These are phyloP conservation scores for Phytophthora brassicae DNA, from an alignment of 352 stramenopile species.

Conservation along the genomic window DNA sequence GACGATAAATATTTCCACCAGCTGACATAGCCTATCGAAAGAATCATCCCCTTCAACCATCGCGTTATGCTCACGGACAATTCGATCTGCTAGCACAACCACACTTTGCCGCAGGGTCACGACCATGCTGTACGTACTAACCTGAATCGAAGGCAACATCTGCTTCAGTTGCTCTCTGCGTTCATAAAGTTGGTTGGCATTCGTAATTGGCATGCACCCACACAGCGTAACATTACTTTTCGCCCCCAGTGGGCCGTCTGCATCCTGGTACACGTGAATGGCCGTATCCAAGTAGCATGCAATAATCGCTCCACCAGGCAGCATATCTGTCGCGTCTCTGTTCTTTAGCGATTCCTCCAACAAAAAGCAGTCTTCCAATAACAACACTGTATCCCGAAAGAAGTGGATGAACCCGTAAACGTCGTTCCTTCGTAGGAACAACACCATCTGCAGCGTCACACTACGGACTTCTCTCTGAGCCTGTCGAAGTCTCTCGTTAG, in stretches of 20 bases:
- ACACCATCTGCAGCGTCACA: constrained; percentile 54
- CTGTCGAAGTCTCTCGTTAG: constrained; percentile 35
- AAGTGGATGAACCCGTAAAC: constrained; percentile 66
- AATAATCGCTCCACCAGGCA: constrained; percentile 33
- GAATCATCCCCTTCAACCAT: constrained; percentile 36
- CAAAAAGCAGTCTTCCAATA: constrained; percentile 59
- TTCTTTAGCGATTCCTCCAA: constrained; percentile 49
- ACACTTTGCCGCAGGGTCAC: constrained; percentile 42
- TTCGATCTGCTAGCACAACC: constrained; percentile 29
- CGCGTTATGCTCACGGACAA: constrained; percentile 36
- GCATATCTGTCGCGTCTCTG: constrained; percentile 23
- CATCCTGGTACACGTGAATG: constrained; percentile 66
- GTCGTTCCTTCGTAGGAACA: constrained; percentile 58
- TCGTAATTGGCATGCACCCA: constrained; percentile 45
- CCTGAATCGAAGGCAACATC: constrained; percentile 48
- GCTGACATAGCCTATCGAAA: constrained; percentile 39
- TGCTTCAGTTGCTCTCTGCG: constrained; percentile 49
- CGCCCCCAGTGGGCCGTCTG: constrained; percentile 47
- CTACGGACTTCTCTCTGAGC: constrained; percentile 48
- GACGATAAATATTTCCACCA: constrained; percentile 39
- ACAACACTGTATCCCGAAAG: constrained; percentile 53
- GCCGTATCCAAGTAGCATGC: constrained; percentile 57
- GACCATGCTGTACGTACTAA: constrained; percentile 40
- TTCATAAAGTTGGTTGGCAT: constrained; percentile 29
- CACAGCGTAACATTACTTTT: constrained; percentile 40